Evolutionary conservation across 1,139 yeast species (phyloP).

Genomic region (Saccharomycopsis hybrid): DNA sequence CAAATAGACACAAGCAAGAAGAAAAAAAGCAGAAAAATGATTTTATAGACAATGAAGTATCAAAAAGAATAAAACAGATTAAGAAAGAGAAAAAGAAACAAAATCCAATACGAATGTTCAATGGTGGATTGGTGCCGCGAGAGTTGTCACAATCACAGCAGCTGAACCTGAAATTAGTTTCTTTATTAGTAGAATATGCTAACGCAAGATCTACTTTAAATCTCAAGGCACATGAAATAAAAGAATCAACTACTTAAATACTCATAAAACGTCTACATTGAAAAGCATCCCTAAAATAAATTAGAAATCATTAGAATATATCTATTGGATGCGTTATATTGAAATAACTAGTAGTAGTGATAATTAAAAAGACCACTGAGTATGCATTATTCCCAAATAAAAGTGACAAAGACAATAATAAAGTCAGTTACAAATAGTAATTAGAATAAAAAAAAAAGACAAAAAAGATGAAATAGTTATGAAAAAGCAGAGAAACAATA

Average conservation of each 20-base stretch:
- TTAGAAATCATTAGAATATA: too few relatives aligned
- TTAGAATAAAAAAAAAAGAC: background rate
- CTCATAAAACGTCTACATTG: too few relatives aligned
- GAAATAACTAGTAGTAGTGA: too few relatives aligned
- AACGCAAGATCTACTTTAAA: conserved; percentile 1
- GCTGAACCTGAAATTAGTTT: conserved; percentile 3
- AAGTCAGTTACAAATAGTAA: too few relatives aligned
- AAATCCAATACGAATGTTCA: conserved; percentile 20
- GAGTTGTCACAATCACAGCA: conserved; percentile 11
- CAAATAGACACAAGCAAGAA: conserved; percentile 1
- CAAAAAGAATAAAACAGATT: background rate
- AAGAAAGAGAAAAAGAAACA: conserved; percentile 3
- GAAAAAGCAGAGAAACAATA: background rate
- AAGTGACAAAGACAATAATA: too few relatives aligned
- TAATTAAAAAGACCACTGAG: too few relatives aligned
- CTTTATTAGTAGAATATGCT: background rate
- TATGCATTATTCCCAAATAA: too few relatives aligned
- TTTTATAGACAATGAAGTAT: background rate
- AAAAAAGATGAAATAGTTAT: background rate
- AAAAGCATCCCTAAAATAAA: too few relatives aligned
- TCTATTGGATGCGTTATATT: too few relatives aligned
- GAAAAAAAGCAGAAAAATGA: conserved; percentile 1
- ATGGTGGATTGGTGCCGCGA: conserved; percentile 20
- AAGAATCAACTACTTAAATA: too few relatives aligned
- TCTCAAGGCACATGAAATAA: too few relatives aligned